These are phyloP conservation scores for Skeletonema tropicum DNA, from an alignment of 108 stramenopile species.

Conservation along the genomic window DNA sequence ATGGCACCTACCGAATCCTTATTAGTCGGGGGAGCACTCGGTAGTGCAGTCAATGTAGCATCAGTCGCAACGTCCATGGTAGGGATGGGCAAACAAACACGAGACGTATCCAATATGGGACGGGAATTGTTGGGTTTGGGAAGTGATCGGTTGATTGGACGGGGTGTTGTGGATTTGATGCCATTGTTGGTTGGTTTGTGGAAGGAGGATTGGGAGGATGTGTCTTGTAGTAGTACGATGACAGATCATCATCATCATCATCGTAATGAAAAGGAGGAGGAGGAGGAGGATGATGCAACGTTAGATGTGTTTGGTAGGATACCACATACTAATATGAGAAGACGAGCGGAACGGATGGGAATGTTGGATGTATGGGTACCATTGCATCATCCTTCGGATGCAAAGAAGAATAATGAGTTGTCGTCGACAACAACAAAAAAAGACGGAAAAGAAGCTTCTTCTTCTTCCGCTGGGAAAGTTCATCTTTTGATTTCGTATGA, in stretches of 20 bases:
- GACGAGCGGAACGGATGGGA: constrained; percentile 25
- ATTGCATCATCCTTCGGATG: constrained; percentile 35
- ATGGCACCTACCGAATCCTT: constrained; percentile 38
- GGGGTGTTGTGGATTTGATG: constrained; percentile 70
- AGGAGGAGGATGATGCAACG: constrained; percentile 14
- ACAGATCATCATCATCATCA: background rate
- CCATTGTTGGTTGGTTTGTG: constrained; percentile 62
- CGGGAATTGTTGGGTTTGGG: constrained; percentile 40
- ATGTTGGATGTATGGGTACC: constrained; percentile 75
- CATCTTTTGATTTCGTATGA: constrained; percentile 75
- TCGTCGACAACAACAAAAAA: background rate
- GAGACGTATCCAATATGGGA: background rate
- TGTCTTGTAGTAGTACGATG: constrained; percentile 6
- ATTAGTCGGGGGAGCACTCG: constrained; percentile 36
- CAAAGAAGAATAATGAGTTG: background rate
- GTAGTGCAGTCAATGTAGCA: constrained; percentile 30
- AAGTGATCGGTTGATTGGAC: constrained; percentile 66
- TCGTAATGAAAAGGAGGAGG: constrained; percentile 14
- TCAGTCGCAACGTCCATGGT: constrained; percentile 56
- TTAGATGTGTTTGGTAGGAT: constrained; percentile 38
- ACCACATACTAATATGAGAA: background rate
- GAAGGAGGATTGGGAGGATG: constrained; percentile 57
- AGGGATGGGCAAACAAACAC: constrained; percentile 32
- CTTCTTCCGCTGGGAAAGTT: constrained; percentile 60
- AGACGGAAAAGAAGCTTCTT: background rate